phyloP scores from a whole-genome alignment of 805 yeast species.

The Lipomyces sp. region DNA sequence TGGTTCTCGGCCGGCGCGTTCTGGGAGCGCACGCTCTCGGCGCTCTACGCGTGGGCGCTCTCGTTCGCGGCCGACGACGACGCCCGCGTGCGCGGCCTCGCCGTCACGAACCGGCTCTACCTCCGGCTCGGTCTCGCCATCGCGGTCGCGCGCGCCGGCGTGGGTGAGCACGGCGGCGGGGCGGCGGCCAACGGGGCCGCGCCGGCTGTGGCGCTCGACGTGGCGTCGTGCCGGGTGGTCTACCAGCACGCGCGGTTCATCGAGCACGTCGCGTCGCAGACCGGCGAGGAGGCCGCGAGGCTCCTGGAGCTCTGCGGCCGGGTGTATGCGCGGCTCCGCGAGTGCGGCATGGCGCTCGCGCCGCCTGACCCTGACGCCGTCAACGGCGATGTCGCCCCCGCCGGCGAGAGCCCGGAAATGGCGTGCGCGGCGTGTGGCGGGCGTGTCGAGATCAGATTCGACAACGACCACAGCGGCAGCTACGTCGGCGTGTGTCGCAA shows the following conservation, averaged over 20 bases:
- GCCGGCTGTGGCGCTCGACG: not conserved
- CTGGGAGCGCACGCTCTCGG: not conserved
- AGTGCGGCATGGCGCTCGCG: not conserved
- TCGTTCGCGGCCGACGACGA: not conserved
- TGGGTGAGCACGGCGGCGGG: too few species aligned
- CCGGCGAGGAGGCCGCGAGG: not conserved
- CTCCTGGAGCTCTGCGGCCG: not conserved
- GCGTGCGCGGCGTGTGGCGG: constrained; percentile 23
- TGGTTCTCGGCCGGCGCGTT: too few species aligned
- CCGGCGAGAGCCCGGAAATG: not conserved
- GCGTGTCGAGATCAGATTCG: constrained; percentile 8
- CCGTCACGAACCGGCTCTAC: not conserved
- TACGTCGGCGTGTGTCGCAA: constrained; percentile 10
- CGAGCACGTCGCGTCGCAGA: not conserved
- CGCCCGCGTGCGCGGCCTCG: not conserved
- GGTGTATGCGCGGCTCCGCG: not conserved
- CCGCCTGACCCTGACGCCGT: not conserved
- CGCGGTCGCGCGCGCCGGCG: not conserved
- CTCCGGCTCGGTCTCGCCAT: not conserved
- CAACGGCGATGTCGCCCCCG: not conserved
- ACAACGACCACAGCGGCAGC: not conserved
- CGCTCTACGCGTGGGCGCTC: not conserved
- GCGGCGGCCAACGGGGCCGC: too few species aligned
- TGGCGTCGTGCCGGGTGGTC: not conserved
- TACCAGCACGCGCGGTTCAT: constrained; percentile 7